Evolutionary conservation across 2,329 filamentous ascomycete species (phyloP), one percentile per base, ranked within the genome.

Genomic region (Domatiomyces globalis): DNA sequence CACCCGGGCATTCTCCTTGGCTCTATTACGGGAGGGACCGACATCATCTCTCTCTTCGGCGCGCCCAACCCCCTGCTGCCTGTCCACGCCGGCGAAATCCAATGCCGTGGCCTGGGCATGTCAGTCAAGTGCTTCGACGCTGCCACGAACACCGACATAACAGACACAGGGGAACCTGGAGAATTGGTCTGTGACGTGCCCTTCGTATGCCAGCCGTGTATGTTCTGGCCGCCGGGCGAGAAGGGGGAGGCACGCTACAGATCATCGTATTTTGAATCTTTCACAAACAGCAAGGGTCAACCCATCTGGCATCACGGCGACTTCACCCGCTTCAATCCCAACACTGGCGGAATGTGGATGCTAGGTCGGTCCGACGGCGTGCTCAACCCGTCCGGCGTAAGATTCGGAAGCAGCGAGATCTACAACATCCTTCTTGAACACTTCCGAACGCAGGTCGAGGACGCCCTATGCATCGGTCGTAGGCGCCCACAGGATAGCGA

Each of bases 11-110:
- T 96, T 58, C 90, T 95, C 67, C 79, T 96, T 6, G 87, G 83
- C 47, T 94, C 86, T 51, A 96, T 98, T 63, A 96, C 90, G 0
- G 92, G 92, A 39, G 92, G 90, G 48, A 96, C 90, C 2, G 92
- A 98, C 65, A 96, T 96, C 61, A 17, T 96, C 58, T 95, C 89
- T 0, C 79, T 96, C 33, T 98, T 96, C 62, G 90, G 89, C 44
- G 83, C 87, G 0, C 85, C 88, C 0, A 90, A 84, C 51, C 84
- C 84, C 0, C 73, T 89, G 3, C 72, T 86, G 1, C 84, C 85
- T 1, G 84, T 90, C 18, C 73, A 80, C 56, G 73, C 73, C 1
- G 85, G 85, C 20, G 82, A 88, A 63, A 86, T 89, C 46, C 85
- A 90, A 66, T 85, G 83, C 54, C 79, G 81, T 8, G 84, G 83